phyloP scores from a whole-genome alignment of 768 basidiomycete species.

The Pleurotus tuoliensis region DNA sequence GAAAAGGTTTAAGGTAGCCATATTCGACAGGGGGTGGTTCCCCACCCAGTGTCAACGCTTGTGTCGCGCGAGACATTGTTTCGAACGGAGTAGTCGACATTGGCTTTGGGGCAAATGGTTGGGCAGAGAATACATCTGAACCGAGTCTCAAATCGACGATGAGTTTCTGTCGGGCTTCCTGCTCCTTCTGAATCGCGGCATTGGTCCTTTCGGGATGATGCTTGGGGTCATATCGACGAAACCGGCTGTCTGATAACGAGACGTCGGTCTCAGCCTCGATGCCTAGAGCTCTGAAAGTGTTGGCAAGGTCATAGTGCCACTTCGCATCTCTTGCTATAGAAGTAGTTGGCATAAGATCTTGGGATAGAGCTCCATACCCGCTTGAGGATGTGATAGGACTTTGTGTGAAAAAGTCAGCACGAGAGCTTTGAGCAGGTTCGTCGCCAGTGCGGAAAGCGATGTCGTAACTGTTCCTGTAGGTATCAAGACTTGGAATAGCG shows the following conservation, averaged over 20 bases:
- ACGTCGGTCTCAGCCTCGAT: slow-evolving; percentile 29
- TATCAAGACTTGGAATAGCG: neutral
- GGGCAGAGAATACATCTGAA: slow-evolving; percentile 49
- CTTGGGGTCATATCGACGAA: slow-evolving; percentile 42
- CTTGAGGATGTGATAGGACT: slow-evolving; percentile 46
- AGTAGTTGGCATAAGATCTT: slow-evolving; percentile 40
- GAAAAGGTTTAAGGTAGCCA: slow-evolving; percentile 54
- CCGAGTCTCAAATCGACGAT: slow-evolving; percentile 62
- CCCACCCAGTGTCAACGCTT: slow-evolving; percentile 51
- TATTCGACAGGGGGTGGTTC: slow-evolving; percentile 59
- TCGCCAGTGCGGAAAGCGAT: slow-evolving; percentile 51
- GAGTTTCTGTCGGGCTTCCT: slow-evolving; percentile 56
- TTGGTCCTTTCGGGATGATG: slow-evolving; percentile 31
- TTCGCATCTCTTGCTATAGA: slow-evolving; percentile 35
- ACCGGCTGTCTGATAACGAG: slow-evolving; percentile 25
- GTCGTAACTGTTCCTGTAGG: slow-evolving; percentile 48
- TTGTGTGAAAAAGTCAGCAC: slow-evolving; percentile 58
- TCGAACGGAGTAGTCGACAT: slow-evolving; percentile 35
- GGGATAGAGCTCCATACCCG: slow-evolving; percentile 49
- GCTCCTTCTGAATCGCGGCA: slow-evolving; percentile 42
- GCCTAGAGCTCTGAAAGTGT: slow-evolving; percentile 41
- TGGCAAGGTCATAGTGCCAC: slow-evolving; percentile 52
- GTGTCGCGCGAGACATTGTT: slow-evolving; percentile 42
- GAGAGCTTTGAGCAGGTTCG: slow-evolving; percentile 36
- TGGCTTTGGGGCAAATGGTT: slow-evolving; percentile 27